Evolutionary conservation across 139 green algal genomes (phyloP).

Genomic region (Volvox reticuliferus): DNA sequence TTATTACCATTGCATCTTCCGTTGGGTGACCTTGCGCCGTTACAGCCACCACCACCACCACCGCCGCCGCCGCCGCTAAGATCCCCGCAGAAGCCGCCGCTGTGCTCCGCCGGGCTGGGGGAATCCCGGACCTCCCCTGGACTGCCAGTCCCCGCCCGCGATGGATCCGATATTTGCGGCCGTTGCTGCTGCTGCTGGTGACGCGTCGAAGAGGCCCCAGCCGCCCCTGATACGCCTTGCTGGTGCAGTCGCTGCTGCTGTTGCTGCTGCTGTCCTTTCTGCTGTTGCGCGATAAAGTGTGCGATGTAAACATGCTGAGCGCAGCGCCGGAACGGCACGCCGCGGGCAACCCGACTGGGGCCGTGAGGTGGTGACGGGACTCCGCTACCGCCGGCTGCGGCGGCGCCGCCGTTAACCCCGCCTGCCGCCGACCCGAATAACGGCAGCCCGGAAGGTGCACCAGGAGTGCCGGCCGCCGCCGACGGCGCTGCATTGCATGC

Average conservation of each 20-base stretch:
- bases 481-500: neutral
- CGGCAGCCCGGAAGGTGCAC: neutral
- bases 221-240: neutral
- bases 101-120: neutral
- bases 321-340: slow-evolving; percentile 65
- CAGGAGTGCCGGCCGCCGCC: neutral
- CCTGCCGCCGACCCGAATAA: neutral
- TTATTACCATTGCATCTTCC: neutral
- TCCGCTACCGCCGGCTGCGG: neutral
- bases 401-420: neutral
- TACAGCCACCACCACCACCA: neutral
- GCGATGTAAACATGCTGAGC: slow-evolving; percentile 81
- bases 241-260: slow-evolving; percentile 10
- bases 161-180: neutral
- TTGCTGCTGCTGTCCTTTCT: slow-evolving; percentile 45
- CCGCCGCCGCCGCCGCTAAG: neutral
- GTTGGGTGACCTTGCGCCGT: neutral
- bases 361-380: neutral
- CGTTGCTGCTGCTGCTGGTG: neutral
- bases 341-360: neutral
- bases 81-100: neutral
- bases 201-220: neutral
- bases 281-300: slow-evolving; percentile 75
- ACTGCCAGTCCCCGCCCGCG: neutral
- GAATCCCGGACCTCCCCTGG: neutral